phyloP scores from a whole-genome alignment of 2,329 filamentous ascomycete species.

The Beauveria asiatica region DNA sequence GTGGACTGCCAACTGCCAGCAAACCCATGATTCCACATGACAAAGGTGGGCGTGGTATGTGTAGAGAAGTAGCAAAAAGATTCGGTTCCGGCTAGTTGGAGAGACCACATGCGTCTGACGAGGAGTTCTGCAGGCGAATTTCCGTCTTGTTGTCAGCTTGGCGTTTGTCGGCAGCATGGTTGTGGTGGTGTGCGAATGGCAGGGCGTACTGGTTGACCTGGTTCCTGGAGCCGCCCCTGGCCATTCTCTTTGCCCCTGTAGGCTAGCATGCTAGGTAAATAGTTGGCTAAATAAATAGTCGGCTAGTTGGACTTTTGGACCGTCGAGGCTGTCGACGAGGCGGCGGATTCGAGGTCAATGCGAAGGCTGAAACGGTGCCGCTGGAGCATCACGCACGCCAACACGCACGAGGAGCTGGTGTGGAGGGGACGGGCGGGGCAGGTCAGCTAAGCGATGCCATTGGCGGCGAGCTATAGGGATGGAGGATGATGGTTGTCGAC shows the following conservation, averaged over 20 bases:
- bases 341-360: constrained; percentile 9
- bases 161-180: not conserved
- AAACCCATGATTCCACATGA: not conserved
- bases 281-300: not conserved
- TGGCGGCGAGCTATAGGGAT: not conserved
- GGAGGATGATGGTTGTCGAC: not conserved
- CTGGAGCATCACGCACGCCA: not conserved
- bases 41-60: not conserved
- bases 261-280: not conserved
- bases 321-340: not conserved
- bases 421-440: not conserved
- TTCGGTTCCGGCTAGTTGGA: no score
- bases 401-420: not conserved
- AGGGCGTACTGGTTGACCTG: not conserved
- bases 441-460: not conserved
- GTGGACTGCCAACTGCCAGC: not conserved
- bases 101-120: no score
- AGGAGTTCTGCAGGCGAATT: not conserved
- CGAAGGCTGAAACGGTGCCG: constrained; percentile 9
- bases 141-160: not conserved
- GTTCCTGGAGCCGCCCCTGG: not conserved
- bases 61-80: not conserved
- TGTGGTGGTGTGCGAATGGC: no score
- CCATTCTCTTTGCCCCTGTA: not conserved
- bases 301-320: not conserved